Conservation (phyloP, 306 rosid species). For the Rosa lucieae region DNA sequence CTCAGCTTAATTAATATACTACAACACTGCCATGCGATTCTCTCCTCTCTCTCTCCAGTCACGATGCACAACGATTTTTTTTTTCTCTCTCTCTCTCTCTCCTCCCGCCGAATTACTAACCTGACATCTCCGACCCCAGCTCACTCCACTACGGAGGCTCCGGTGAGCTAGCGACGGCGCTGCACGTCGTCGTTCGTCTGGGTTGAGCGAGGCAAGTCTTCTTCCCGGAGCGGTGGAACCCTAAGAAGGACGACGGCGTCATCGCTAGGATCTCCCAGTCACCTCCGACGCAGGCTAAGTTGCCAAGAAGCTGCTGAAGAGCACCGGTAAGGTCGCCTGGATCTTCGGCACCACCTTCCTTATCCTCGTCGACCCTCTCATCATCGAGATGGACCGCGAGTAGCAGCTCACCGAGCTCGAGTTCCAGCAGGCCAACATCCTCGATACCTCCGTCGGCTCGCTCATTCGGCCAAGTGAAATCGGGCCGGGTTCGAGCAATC, state of each 20-base stretch:
- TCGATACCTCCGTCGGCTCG: slow-evolving; percentile 46
- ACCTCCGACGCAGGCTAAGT: slow-evolving; percentile 64
- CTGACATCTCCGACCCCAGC: too few species aligned
- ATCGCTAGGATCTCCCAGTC: slow-evolving; percentile 57
- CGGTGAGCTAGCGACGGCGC: too few species aligned
- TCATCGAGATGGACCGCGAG: slow-evolving; percentile 96
- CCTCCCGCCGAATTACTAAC: too few species aligned
- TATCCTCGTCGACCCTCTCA: slow-evolving; percentile 74
- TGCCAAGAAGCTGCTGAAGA: slow-evolving; percentile 63
- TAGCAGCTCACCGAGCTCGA: slow-evolving; percentile 90
- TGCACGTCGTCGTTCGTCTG: too few species aligned
- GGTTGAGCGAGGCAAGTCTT: slow-evolving; percentile 29
- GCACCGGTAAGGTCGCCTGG: slow-evolving; percentile 98
- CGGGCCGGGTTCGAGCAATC: not conserved
- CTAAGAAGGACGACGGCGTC: slow-evolving; percentile 34
- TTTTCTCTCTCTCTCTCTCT: too few species aligned
- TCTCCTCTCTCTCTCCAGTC: too few species aligned
- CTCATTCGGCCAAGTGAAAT: slow-evolving; percentile 44
- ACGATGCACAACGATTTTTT: too few species aligned
- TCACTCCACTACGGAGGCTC: too few species aligned
- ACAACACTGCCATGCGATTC: too few species aligned
- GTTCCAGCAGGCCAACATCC: slow-evolving; percentile 91
- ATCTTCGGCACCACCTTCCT: slow-evolving; percentile 87
- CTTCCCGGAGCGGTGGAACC: slow-evolving; percentile 62
- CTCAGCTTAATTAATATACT: too few species aligned